Base-by-base conservation (phyloP, 225 moss, liverwort and hornwort species). In the Physcomitrium patens region DNA sequence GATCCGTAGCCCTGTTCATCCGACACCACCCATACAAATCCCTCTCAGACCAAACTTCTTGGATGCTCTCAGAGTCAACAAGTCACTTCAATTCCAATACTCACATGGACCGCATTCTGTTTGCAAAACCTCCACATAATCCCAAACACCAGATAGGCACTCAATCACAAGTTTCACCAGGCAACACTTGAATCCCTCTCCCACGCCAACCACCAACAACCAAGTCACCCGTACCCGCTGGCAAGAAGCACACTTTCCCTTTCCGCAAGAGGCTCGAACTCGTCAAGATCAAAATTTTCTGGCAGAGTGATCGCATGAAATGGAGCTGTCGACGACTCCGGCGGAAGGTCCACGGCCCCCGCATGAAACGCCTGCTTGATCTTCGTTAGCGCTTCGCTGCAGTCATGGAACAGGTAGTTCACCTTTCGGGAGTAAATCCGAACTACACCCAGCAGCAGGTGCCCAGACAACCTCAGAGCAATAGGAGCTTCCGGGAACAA, bases 391-490 rank as follows among this genome's bases (percentile, higher is more conserved):
- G 99, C 99, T 84, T 99, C 99, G 76, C 99, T 99, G 89, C 99
- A 99, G 89, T 99, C 99, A 79, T 95, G 91, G 83, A 99, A 99
- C 71, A 99, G 81, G 82, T 99, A 99, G 73, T 99, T 99, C 87
- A 99, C 99, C 90, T 99, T 99, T 6, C 99, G 89, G 50, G 99
- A 99, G 83, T 99, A 99, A 58, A 99, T 99, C 61, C 99, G 91
- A 51, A 99, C 99, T 12, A 99, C 99, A 47, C 99, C 99, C 70
- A 99, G 80, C 15, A 99, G 86, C 55, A 99, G 79, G 75, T 99
- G 99, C 60, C 99, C 99, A 65, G 99, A 99, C 63, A 99, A 73
- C 69, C 99, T 88, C 27, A 99, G 85, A 37, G 99, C 99, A 71
- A 99, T 99, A 10, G 99, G 99, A 68, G 95, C 99, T 82, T 99